A percentile compares a stretch with the other conserved stretches of the same genome.
Conservation (phyloP, 1,139 yeast species). For the Pichia norvegensis region DNA sequence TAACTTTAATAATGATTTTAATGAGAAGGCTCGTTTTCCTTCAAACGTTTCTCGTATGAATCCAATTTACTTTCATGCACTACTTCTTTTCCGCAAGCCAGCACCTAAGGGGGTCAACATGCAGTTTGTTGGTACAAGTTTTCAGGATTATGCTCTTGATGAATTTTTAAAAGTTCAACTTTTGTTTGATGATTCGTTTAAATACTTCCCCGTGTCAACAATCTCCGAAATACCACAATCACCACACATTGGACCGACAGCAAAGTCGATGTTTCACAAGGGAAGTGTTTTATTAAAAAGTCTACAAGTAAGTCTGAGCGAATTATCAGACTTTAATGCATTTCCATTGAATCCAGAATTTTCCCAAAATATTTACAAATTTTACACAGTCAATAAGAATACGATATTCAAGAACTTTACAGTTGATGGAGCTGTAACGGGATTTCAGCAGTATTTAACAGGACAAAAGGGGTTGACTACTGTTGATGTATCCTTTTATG, state of each 20-base stretch:
- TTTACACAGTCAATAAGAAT: constrained; percentile 13
- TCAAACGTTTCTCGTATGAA: neutral
- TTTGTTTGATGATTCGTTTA: constrained; percentile 19
- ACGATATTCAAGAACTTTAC: constrained; percentile 16
- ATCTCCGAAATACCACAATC: constrained; percentile 14
- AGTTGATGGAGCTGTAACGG: constrained; percentile 3
- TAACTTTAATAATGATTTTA: too few species aligned
- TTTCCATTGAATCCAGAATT: constrained; percentile 17
- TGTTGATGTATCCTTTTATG: constrained; percentile 9
- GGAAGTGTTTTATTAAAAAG: constrained; percentile 15
- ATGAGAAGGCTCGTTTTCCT: neutral
- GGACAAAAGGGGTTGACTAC: neutral
- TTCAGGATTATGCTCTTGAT: constrained; percentile 20
- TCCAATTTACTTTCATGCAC: too few species aligned
- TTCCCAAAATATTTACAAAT: constrained; percentile 12
- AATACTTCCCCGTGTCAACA: constrained; percentile 16
- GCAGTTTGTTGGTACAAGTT: constrained; percentile 13
- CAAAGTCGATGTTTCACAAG: constrained; percentile 10
- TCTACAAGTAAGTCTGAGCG: constrained; percentile 14
- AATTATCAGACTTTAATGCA: constrained; percentile 13
- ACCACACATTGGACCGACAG: constrained; percentile 13
- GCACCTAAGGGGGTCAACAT: neutral
- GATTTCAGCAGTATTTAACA: constrained; percentile 6
- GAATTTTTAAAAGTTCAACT: constrained; percentile 22
- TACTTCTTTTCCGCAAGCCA: too few species aligned